Base-by-base conservation (phyloP, 2,329 filamentous ascomycete genomes). In the Ophiostoma perfectum region DNA sequence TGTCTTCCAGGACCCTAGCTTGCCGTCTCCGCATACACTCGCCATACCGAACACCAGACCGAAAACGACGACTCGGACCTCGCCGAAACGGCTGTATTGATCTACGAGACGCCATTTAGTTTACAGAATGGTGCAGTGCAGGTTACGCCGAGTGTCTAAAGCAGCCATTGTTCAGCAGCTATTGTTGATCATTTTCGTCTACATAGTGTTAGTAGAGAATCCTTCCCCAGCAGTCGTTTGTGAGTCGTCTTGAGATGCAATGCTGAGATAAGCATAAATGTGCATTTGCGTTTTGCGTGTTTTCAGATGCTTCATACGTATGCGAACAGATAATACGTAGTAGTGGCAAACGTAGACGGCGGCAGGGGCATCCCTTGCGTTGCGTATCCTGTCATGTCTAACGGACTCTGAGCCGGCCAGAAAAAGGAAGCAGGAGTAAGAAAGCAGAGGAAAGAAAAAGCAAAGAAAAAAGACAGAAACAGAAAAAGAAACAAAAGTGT, bases 321-420 rank as follows among this genome's bases (percentile, higher is more conserved):
- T 27, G 27, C 27, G 27, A 27, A 27, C 27, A 27, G 2, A 27
- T 27, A 27, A 27, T 27, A 27, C 27, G 27, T 27, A 27, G 27
- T 27, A 27, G 27, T 27, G 27, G 27, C 27, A 27, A 27, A 27
- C 27, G 27, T 27, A 27, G 27, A 27, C 27, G 27, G 27, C 49
- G 52, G 27, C 62, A 65, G 42, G 63, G 67, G 58, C 62, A 68
- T 41, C 55, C 49, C 49, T 55, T 55, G 49, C n/a, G 49, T 55
- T 55, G 49, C 49, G 49, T 27, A 55, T 55, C 49, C 49, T 55
- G 18, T 55, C 49, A 55, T 55, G 49, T 55, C 49, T 55, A 55
- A 55, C 49, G 49, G 49, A 55, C 49, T 55, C 8, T 55, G 49
- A 55, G 8, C 49, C 49, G 49, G 49, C n/a, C 9, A 55, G 36